Conservation (phyloP, 805 yeast genomes). For the Wickerhamomyces rabaulensis region DNA sequence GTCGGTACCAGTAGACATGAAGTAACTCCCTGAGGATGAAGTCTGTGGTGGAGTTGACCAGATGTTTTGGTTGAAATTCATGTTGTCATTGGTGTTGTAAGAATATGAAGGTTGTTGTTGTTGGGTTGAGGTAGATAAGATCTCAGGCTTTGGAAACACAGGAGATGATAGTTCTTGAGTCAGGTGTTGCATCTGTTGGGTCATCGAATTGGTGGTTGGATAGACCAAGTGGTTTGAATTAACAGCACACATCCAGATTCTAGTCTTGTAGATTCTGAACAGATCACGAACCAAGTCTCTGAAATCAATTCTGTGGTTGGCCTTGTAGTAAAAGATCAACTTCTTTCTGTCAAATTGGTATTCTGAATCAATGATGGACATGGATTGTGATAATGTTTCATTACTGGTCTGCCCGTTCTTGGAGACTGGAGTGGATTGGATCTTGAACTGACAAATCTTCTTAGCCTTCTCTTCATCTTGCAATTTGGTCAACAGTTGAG, state of each 20-base stretch:
- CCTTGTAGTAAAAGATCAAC: slow-evolving; percentile 63
- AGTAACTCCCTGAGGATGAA: neutral
- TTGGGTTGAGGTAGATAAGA: neutral
- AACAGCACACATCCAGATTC: slow-evolving; percentile 84
- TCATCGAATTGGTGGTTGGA: neutral
- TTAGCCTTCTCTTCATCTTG: slow-evolving; percentile 67
- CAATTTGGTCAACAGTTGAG: slow-evolving; percentile 55
- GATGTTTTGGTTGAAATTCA: slow-evolving; percentile 12
- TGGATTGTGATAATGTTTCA: slow-evolving; percentile 8
- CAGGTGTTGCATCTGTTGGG: neutral
- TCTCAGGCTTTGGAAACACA: slow-evolving; percentile 1
- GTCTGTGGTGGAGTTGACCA: slow-evolving; percentile 8
- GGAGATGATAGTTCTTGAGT: slow-evolving; percentile 4
- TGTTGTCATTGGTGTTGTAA: slow-evolving; percentile 2
- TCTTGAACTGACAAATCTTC: slow-evolving; percentile 21
- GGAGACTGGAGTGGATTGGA: slow-evolving; percentile 9
- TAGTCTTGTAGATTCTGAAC: slow-evolving; percentile 69
- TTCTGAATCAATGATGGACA: slow-evolving; percentile 71
- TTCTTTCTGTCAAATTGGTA: slow-evolving; percentile 79
- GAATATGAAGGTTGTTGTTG: slow-evolving; percentile 1
- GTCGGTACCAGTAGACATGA: neutral
- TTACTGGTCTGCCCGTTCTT: neutral
- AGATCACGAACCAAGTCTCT: slow-evolving; percentile 69
- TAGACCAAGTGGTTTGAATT: slow-evolving; percentile 7
- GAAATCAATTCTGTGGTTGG: slow-evolving; percentile 68